phyloP scores from a whole-genome alignment of 169 alveolate genomes.

The Plasmodium blacklocki region DNA sequence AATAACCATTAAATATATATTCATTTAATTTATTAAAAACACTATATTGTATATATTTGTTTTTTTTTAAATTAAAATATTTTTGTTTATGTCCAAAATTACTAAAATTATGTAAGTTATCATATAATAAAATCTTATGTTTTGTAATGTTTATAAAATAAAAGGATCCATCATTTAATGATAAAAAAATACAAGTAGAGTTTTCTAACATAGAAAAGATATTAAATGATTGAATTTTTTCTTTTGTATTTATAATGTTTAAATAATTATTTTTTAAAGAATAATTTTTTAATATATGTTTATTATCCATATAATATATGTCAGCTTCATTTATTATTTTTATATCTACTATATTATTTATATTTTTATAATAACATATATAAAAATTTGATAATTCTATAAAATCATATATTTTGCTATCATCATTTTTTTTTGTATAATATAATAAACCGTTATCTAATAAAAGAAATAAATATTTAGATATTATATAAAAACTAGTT shows the following conservation, averaged over 20 bases:
- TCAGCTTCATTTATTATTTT: conserved; percentile 5
- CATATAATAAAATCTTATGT: conserved; percentile 28
- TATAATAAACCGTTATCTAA: conserved; percentile 46
- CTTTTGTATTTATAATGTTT: conserved; percentile 14
- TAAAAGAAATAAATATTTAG: conserved; percentile 11
- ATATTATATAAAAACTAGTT: neutral
- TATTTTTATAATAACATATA: conserved; percentile 3
- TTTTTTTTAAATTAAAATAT: neutral
- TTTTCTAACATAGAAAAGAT: conserved; percentile 14
- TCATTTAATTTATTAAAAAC: conserved; percentile 41
- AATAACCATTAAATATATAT: conserved; percentile 35
- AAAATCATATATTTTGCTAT: neutral
- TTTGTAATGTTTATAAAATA: conserved; percentile 16
- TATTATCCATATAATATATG: conserved; percentile 28
- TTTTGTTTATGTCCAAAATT: neutral
- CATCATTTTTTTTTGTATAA: conserved; percentile 18
- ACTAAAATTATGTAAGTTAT: neutral
- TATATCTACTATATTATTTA: conserved; percentile 25
- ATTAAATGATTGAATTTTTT: conserved; percentile 6
- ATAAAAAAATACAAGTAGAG: conserved; percentile 27
- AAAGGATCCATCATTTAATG: conserved; percentile 43
- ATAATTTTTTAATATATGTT: conserved; percentile 16
- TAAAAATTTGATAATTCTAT: conserved; percentile 26
- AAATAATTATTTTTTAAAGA: conserved; percentile 10
- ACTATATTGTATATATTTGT: conserved; percentile 6